These are phyloP conservation scores for Acer campestre DNA, from an alignment of 345 rosid genomes.

Conservation along the genomic window DNA sequence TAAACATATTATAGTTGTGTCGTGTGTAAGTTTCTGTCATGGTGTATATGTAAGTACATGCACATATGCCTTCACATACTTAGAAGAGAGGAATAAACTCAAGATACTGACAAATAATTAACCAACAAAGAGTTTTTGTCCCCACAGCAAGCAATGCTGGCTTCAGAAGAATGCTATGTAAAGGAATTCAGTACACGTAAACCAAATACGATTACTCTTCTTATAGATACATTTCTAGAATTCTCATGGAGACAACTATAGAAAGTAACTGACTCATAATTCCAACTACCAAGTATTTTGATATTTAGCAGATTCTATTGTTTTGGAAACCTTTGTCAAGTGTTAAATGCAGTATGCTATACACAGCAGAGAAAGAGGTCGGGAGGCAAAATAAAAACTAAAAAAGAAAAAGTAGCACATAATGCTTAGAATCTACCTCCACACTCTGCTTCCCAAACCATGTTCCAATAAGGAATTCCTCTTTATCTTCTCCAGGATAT, in stretches of 20 bases:
- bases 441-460: constrained; percentile 94
- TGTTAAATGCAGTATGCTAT: not conserved
- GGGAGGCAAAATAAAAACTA: not conserved
- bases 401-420: not conserved
- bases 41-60: no score
- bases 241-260: not conserved
- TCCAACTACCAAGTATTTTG: not conserved
- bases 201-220: not conserved
- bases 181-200: not conserved
- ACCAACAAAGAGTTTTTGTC: not conserved
- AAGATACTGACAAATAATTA: not conserved
- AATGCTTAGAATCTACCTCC: constrained; percentile 55
- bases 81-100: not conserved
- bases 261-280: not conserved
- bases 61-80: not conserved
- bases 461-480: constrained; percentile 86
- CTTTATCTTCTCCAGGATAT: constrained; percentile 91
- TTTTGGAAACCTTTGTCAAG: not conserved
- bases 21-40: not conserved
- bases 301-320: not conserved
- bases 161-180: not conserved
- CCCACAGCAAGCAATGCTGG: not conserved
- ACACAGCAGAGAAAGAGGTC: not conserved
- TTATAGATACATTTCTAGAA: not conserved
- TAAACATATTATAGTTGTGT: not conserved